Percentiles rank a stretch among this genome's conserved stretches.
These are phyloP conservation scores for Talaromyces verruculosus DNA, from an alignment of 2,329 filamentous ascomycete species.

Conservation along the genomic window DNA sequence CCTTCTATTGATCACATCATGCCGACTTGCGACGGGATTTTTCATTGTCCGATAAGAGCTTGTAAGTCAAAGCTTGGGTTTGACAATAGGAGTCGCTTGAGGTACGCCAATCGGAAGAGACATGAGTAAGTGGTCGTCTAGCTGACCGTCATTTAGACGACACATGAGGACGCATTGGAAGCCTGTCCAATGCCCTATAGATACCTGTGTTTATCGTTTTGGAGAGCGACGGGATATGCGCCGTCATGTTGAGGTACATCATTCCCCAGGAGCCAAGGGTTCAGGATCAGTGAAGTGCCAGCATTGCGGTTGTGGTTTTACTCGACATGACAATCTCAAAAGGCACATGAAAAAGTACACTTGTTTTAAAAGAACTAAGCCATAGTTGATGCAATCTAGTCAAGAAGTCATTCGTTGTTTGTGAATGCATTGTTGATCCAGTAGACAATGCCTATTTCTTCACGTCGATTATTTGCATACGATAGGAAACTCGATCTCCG, in stretches of 20 bases:
- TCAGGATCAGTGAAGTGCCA: not conserved
- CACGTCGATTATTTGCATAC: not conserved
- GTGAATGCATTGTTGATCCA: slow-evolving; percentile 4
- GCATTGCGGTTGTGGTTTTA: slow-evolving; percentile 3
- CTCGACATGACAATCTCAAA: slow-evolving; percentile 1
- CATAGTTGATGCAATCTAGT: not conserved
- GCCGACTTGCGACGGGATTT: not conserved
- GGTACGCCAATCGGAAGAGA: slow-evolving; percentile 2
- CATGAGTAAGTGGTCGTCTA: slow-evolving; percentile 3
- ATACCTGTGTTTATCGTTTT: not conserved
- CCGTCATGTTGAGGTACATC: slow-evolving; percentile 8
- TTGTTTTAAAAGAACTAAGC: not conserved
- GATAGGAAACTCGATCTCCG: not conserved
- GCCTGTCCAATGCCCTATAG: not conserved
- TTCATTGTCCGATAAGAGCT: slow-evolving; percentile 6
- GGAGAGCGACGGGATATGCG: not conserved
- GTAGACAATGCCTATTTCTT: not conserved
- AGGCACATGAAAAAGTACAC: not conserved
- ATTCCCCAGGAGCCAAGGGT: not conserved
- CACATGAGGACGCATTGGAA: slow-evolving; percentile 8
- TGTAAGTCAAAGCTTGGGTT: slow-evolving; percentile 13
- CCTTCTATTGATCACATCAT: slow-evolving; percentile 10
- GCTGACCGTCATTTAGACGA: slow-evolving; percentile 12
- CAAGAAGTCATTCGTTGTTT: not conserved
- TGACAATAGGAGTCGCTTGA: not conserved